A percentile compares a stretch with the other conserved stretches of the same genome.
These are phyloP conservation scores for Bacterosira constricta DNA, from an alignment of 108 stramenopile genomes.

Conservation along the genomic window DNA sequence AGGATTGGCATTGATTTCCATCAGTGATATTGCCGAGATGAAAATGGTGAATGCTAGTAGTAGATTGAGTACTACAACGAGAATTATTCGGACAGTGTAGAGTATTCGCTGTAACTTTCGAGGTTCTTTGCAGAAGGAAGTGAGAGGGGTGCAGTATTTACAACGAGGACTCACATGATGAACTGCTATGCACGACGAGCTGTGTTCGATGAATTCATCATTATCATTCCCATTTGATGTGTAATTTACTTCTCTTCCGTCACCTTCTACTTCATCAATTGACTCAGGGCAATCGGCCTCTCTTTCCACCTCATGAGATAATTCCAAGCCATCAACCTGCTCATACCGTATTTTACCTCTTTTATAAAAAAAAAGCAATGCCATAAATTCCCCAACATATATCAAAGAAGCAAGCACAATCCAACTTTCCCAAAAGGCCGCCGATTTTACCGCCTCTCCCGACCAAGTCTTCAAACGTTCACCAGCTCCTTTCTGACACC, in stretches of 20 bases:
- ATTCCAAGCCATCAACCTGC: constrained; percentile 1
- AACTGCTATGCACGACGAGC: not conserved
- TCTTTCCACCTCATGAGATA: not conserved
- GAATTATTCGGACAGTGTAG: constrained; percentile 13
- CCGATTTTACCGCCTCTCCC: constrained; percentile 28
- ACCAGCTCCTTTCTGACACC: constrained; percentile 43
- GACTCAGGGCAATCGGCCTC: not conserved
- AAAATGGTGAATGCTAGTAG: constrained; percentile 25
- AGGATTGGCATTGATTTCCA: constrained; percentile 34
- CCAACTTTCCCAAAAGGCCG: constrained; percentile 38
- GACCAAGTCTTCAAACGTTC: constrained; percentile 39
- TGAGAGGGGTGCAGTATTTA: constrained; percentile 15
- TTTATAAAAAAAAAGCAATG: not conserved
- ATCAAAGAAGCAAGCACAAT: constrained; percentile 15
- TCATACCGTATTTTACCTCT: constrained; percentile 13
- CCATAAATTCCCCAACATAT: constrained; percentile 13
- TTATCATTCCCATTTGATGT: not conserved
- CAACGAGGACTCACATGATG: constrained; percentile 20
- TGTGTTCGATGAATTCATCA: not conserved
- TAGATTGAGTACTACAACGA: constrained; percentile 22
- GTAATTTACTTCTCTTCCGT: not conserved
- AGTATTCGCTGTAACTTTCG: not conserved
- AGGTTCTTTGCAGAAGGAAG: constrained; percentile 5
- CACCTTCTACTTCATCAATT: constrained; percentile 6
- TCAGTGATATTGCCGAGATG: constrained; percentile 42